Conservation (phyloP, 2,329 filamentous ascomycete species). For the Gyromitra esculenta region DNA sequence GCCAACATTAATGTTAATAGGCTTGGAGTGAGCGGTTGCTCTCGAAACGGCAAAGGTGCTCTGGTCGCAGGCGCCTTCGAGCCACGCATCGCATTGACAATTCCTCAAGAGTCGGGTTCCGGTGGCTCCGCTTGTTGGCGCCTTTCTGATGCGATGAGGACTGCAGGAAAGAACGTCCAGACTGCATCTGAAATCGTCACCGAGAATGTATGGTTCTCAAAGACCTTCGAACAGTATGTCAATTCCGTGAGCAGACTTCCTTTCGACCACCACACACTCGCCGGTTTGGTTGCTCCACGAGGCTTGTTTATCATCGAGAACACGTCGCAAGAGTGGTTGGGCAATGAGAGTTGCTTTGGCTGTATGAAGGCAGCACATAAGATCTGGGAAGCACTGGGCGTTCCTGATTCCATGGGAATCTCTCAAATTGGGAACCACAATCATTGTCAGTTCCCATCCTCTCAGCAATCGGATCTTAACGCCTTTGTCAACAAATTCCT, state of each 20-base stretch:
- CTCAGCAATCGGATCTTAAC: slow-evolving; percentile 66
- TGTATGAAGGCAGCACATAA: slow-evolving; percentile 68
- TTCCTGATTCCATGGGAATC: slow-evolving; percentile 68
- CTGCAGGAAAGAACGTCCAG: slow-evolving; percentile 69
- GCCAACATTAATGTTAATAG: slow-evolving; percentile 65
- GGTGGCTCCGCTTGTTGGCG: slow-evolving; percentile 72
- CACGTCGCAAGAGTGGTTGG: slow-evolving; percentile 69
- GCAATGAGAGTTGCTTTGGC: slow-evolving; percentile 67
- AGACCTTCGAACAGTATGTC: slow-evolving; percentile 66
- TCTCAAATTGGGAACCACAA: slow-evolving; percentile 65
- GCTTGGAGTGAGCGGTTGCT: slow-evolving; percentile 71
- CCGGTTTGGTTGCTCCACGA: slow-evolving; percentile 68
- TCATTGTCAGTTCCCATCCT: slow-evolving; percentile 68
- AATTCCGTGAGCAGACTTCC: slow-evolving; percentile 64
- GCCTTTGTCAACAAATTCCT: slow-evolving; percentile 69
- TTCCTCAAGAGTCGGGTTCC: slow-evolving; percentile 71
- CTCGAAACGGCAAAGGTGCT: slow-evolving; percentile 72
- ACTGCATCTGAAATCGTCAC: slow-evolving; percentile 68
- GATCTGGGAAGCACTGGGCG: slow-evolving; percentile 68
- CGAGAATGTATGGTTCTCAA: slow-evolving; percentile 73
- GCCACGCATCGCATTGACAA: slow-evolving; percentile 68
- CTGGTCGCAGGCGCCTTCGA: slow-evolving; percentile 71
- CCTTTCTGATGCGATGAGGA: slow-evolving; percentile 65
- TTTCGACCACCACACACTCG: slow-evolving; percentile 69
- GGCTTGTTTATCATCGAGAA: slow-evolving; percentile 69